Percentiles rank a stretch among this genome's conserved stretches.
phyloP scores from a whole-genome alignment of 1,284 basidiomycete genomes.

The Testicularia cyperi region DNA sequence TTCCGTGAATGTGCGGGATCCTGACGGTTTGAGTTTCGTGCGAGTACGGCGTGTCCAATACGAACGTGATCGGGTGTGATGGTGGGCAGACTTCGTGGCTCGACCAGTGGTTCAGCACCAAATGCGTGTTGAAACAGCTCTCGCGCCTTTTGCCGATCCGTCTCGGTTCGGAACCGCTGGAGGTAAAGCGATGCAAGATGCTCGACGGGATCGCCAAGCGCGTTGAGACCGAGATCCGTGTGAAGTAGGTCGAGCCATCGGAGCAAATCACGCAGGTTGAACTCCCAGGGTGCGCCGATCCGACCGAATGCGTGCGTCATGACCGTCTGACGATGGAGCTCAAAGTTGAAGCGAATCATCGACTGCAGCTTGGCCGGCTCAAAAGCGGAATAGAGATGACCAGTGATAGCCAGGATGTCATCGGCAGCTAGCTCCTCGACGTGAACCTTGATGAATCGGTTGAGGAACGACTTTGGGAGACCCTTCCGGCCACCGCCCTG shows the following conservation, averaged over 20 bases:
- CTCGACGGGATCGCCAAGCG: conserved; percentile 57
- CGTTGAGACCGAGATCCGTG: conserved; percentile 66
- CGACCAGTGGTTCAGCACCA: conserved; percentile 47
- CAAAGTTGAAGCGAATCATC: conserved; percentile 82
- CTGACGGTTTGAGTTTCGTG: conserved; percentile 61
- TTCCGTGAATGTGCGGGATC: not conserved
- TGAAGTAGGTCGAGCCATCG: conserved; percentile 72
- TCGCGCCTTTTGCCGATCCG: conserved; percentile 70
- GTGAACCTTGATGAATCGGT: conserved; percentile 96
- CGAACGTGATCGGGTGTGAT: conserved; percentile 67
- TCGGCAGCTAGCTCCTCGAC: conserved; percentile 79
- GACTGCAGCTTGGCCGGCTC: conserved; percentile 64
- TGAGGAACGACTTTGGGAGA: conserved; percentile 93
- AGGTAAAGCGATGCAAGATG: conserved; percentile 66
- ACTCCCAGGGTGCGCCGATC: conserved; percentile 94
- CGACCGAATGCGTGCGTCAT: conserved; percentile 73
- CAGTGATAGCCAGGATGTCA: conserved; percentile 80
- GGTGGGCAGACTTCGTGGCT: conserved; percentile 61
- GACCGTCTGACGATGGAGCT: conserved; percentile 72
- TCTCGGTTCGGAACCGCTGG: conserved; percentile 76
- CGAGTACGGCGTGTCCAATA: conserved; percentile 70
- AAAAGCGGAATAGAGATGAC: conserved; percentile 71
- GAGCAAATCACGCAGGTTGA: conserved; percentile 93
- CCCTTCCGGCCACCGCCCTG: conserved; percentile 98
- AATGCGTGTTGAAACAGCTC: conserved; percentile 71